These are phyloP conservation scores for Jacaranda mimosifolia DNA, from an alignment of 257 asterid genomes.

Conservation along the genomic window DNA sequence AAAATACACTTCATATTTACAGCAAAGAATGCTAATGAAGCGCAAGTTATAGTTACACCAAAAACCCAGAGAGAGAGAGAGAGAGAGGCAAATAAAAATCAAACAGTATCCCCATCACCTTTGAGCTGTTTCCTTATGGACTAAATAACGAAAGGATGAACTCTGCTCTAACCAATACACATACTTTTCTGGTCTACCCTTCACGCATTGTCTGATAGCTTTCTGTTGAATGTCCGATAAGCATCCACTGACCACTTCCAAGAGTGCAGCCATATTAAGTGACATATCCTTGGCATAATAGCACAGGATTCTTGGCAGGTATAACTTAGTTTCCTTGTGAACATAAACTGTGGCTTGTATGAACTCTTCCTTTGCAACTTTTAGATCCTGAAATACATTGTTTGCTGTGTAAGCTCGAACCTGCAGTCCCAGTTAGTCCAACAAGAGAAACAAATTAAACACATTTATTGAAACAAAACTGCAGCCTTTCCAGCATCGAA, in stretches of 20 bases:
- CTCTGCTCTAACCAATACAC: constrained; percentile 74
- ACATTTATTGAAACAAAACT: background rate
- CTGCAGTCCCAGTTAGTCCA: constrained; percentile 50
- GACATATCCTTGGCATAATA: constrained; percentile 83
- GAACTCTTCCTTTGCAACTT: constrained; percentile 79
- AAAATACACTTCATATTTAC: too few species aligned
- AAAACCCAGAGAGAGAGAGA: too few species aligned
- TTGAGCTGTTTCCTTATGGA: constrained; percentile 62
- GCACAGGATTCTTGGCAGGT: constrained; percentile 70
- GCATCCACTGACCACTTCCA: constrained; percentile 61
- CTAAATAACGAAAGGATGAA: constrained; percentile 75
- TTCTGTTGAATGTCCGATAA: constrained; percentile 64
- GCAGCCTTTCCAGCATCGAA: background rate
- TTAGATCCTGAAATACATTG: constrained; percentile 70
- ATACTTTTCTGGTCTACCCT: constrained; percentile 67
- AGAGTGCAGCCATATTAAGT: constrained; percentile 54
- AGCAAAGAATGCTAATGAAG: too few species aligned
- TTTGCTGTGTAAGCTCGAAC: constrained; percentile 71
- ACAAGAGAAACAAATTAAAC: background rate
- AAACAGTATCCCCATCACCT: constrained; percentile 34
- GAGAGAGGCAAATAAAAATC: too few species aligned
- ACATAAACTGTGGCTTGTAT: constrained; percentile 62
- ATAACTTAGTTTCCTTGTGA: constrained; percentile 68
- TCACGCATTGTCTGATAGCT: constrained; percentile 47
- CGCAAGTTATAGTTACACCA: too few species aligned